phyloP scores from a whole-genome alignment of 2,329 filamentous ascomycete species.

The Achaetomium macrosporum region DNA sequence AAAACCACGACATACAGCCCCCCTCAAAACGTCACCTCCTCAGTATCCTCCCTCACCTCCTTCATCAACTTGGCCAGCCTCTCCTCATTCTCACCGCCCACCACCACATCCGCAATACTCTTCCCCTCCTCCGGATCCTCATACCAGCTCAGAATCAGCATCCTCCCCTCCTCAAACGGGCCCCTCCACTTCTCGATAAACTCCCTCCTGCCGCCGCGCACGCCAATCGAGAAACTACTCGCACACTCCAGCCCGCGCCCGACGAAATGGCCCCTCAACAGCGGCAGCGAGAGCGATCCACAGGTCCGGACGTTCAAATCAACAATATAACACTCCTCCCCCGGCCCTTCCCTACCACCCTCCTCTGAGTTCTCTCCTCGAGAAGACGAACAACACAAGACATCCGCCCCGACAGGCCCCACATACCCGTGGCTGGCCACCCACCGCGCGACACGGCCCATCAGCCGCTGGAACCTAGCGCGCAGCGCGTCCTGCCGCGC shows the following conservation, averaged over 20 bases:
- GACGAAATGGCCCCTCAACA: slow-evolving; percentile 28
- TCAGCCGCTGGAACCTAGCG: slow-evolving; percentile 21
- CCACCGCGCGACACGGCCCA: slow-evolving; percentile 25
- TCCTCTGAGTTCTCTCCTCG: too few species aligned
- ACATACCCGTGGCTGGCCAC: slow-evolving; percentile 28
- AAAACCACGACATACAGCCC: too few species aligned
- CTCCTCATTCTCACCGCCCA: slow-evolving; percentile 27
- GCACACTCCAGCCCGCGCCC: slow-evolving; percentile 25
- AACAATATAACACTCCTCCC: slow-evolving; percentile 30
- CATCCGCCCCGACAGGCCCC: slow-evolving; percentile 31
- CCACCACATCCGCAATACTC: slow-evolving; percentile 30
- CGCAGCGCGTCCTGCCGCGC: slow-evolving; percentile 27
- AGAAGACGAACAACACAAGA: too few species aligned
- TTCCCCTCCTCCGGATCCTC: slow-evolving; percentile 21
- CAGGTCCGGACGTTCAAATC: slow-evolving; percentile 32
- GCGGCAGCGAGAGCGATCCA: slow-evolving; percentile 28
- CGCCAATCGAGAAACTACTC: slow-evolving; percentile 29
- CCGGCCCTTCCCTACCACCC: too few species aligned
- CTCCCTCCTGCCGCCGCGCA: slow-evolving; percentile 18
- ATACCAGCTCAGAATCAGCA: slow-evolving; percentile 32
- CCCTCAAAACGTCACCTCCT: slow-evolving; percentile 28
- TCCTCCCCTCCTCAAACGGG: slow-evolving; percentile 25
- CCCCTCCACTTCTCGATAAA: slow-evolving; percentile 27
- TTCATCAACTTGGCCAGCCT: slow-evolving; percentile 23
- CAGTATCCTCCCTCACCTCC: slow-evolving; percentile 24